phyloP scores from a whole-genome alignment of 257 asterid species.

The Leonotis leonurus region DNA sequence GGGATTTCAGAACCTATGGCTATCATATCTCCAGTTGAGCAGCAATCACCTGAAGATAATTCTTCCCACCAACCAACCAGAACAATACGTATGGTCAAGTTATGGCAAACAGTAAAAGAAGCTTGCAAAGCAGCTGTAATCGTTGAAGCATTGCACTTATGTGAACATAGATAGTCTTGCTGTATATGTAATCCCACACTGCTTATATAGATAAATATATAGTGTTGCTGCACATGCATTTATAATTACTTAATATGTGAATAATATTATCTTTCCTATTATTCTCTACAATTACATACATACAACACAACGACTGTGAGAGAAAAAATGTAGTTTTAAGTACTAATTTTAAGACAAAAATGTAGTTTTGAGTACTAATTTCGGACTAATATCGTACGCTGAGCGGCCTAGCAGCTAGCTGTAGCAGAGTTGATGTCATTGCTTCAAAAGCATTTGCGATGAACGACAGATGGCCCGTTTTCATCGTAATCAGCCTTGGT shows the following conservation, averaged over 20 bases:
- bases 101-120: conserved; percentile 76
- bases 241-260: too few relatives aligned
- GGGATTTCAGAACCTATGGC: conserved; percentile 94
- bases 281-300: too few relatives aligned
- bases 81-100: conserved; percentile 83
- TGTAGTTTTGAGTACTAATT: too few relatives aligned
- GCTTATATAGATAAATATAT: too few relatives aligned
- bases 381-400: not conserved
- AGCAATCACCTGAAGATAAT: conserved; percentile 33
- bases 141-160: conserved; percentile 78
- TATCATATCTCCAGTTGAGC: conserved; percentile 33
- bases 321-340: too few relatives aligned
- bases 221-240: conserved; percentile 59
- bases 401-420: too few relatives aligned
- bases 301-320: too few relatives aligned
- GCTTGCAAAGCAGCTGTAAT: conserved; percentile 85
- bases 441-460: conserved; percentile 79
- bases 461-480: conserved; percentile 93
- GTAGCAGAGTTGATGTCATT: not conserved
- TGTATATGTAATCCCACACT: conserved; percentile 78
- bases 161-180: conserved; percentile 83
- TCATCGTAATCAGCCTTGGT: conserved; percentile 92
- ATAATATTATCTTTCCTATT: too few relatives aligned
- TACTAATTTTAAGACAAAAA: too few relatives aligned
- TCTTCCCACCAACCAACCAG: conserved; percentile 48